A percentile compares a stretch with the other conserved stretches of the same genome.
Conservation (phyloP, 2,329 filamentous ascomycete species). For the Gnomoniopsis sp. region DNA sequence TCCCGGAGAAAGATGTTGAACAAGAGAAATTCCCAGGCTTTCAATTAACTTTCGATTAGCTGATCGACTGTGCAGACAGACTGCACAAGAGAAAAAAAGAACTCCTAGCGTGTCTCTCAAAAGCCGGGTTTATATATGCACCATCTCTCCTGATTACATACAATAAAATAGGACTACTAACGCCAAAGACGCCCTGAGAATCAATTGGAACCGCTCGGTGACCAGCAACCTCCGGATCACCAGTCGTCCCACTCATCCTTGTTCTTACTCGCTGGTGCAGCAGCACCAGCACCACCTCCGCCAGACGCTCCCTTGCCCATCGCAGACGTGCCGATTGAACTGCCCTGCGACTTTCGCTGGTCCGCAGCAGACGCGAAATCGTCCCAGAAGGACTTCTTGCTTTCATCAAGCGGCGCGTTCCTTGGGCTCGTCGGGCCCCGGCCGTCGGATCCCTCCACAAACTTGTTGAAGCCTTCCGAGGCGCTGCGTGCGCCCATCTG, state of each 20-base stretch:
- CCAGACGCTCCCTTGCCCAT: constrained; percentile 51
- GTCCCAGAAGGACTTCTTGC: constrained; percentile 87
- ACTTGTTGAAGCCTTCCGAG: constrained; percentile 76
- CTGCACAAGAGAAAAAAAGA: neutral
- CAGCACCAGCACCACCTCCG: constrained; percentile 24
- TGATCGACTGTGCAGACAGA: neutral
- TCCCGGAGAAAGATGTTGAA: neutral
- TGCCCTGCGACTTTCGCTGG: constrained; percentile 40
- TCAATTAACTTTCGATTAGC: neutral
- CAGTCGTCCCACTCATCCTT: constrained; percentile 65
- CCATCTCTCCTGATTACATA: constrained; percentile 3
- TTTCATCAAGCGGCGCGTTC: constrained; percentile 51
- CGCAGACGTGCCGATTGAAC: constrained; percentile 56
- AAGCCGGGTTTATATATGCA: neutral
- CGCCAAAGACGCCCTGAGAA: neutral
- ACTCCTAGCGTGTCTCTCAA: neutral
- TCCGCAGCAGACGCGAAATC: constrained; percentile 73
- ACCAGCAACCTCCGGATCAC: constrained; percentile 32
- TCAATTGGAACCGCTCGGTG: neutral
- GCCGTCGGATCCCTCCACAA: constrained; percentile 71
- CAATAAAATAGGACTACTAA: neutral
- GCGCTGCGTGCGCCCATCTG: constrained; percentile 70
- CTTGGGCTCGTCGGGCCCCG: constrained; percentile 8
- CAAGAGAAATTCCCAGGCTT: neutral
- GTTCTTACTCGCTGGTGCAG: constrained; percentile 33